Conservation (phyloP, 768 basidiomycete species). For the Pleurotus ostreatus region DNA sequence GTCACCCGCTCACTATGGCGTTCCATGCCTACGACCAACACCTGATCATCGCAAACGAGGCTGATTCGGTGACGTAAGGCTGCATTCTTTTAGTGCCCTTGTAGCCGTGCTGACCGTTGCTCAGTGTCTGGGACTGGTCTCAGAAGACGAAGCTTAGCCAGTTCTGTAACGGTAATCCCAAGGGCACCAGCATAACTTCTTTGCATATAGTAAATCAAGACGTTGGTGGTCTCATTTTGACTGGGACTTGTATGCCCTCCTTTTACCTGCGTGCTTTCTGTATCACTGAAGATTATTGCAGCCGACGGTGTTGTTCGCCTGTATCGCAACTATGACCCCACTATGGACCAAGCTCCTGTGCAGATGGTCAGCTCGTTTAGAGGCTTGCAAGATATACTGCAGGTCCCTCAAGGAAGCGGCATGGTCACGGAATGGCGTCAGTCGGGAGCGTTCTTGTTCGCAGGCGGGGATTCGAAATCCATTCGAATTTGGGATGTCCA, state of each 20-base stretch:
- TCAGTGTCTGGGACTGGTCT: conserved; percentile 94
- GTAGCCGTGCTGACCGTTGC: conserved; percentile 2
- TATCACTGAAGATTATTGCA: conserved; percentile 25
- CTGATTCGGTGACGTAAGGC: conserved; percentile 77
- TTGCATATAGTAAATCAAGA: conserved; percentile 95
- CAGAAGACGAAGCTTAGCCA: conserved; percentile 69
- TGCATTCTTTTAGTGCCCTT: not conserved
- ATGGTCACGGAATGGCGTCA: conserved; percentile 95
- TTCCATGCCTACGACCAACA: conserved; percentile 95
- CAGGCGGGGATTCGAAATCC: conserved; percentile 86
- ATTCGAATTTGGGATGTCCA: conserved; percentile 96
- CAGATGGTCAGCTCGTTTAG: conserved; percentile 95
- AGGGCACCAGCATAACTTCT: conserved; percentile 80
- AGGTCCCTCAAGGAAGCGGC: conserved; percentile 73
- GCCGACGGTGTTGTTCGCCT: conserved; percentile 91
- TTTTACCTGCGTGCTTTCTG: not conserved
- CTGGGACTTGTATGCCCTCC: conserved; percentile 74
- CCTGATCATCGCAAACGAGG: conserved; percentile 79
- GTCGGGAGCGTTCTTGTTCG: conserved; percentile 75
- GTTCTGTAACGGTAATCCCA: conserved; percentile 87
- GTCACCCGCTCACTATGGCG: conserved; percentile 69
- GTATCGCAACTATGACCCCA: conserved; percentile 87
- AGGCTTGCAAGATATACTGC: conserved; percentile 75
- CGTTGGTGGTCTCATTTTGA: conserved; percentile 84
- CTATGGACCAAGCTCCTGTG: conserved; percentile 63